These are phyloP conservation scores for Arxiozyma bovina DNA, from an alignment of 1,139 yeast species.

Conservation along the genomic window DNA sequence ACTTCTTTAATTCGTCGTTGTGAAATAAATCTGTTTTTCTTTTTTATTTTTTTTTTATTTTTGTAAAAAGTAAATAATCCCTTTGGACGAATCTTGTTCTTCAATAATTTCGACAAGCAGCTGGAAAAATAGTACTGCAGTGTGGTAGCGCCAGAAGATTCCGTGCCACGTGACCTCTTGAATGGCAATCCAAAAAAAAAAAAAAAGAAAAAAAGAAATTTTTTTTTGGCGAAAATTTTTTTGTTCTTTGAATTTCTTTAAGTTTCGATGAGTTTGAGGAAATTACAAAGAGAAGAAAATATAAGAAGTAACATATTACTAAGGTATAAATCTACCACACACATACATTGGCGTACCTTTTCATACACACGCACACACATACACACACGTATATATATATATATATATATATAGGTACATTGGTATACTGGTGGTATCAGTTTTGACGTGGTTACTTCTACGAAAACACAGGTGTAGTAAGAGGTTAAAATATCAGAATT, in stretches of 20 bases:
- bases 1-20: not conserved
- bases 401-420: too few species aligned
- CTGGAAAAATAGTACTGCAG: not conserved
- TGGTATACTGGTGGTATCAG: not conserved
- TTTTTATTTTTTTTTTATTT: not conserved
- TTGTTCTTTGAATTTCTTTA: conserved; percentile 1
- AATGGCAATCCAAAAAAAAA: too few species aligned
- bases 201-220: not conserved
- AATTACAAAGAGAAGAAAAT: not conserved
- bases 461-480: not conserved
- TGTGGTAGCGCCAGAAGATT: not conserved
- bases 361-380: not conserved
- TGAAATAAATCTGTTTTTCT: not conserved
- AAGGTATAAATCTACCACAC: not conserved
- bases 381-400: too few species aligned
- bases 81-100: not conserved
- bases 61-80: not conserved
- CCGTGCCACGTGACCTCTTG: not conserved
- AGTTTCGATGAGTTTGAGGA: conserved; percentile 1
- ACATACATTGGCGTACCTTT: too few species aligned
- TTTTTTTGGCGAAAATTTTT: not conserved
- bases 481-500: not conserved
- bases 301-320: not conserved
- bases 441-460: not conserved
- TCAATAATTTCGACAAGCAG: too few species aligned